Evolutionary conservation across 768 basidiomycete species (phyloP).

Genomic region (Polyporus arcularius): DNA sequence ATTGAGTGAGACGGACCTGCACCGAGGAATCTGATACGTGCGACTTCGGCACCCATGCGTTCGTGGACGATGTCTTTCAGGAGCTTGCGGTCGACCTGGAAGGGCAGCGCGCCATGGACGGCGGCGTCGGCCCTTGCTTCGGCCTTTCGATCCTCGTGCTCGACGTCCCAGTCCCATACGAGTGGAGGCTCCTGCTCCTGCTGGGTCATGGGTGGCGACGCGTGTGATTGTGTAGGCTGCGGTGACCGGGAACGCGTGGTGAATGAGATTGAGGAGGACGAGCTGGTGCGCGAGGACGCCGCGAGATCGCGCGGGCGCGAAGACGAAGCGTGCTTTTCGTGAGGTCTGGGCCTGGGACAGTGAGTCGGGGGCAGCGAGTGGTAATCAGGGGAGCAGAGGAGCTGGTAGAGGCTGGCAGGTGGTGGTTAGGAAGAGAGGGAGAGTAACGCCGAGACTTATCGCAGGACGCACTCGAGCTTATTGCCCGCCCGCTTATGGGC

Average conservation of each 20-base stretch:
- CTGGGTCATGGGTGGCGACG: background rate
- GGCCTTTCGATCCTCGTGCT: conserved; percentile 66
- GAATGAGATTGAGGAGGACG: background rate
- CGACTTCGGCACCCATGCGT: conserved; percentile 65
- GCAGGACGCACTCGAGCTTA: conserved; percentile 25
- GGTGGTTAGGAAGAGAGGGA: conserved; percentile 22
- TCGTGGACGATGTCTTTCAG: conserved; percentile 79
- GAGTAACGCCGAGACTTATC: conserved; percentile 25
- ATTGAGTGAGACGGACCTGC: conserved; percentile 52
- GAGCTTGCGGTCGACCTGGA: conserved; percentile 73
- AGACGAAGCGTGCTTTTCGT: background rate
- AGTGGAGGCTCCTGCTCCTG: conserved; percentile 28
- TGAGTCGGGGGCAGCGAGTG: conserved; percentile 2
- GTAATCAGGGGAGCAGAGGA: conserved; percentile 20
- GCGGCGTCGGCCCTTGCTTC: conserved; percentile 67
- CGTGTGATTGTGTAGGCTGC: background rate
- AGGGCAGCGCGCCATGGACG: conserved; percentile 62
- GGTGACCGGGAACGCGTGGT: background rate
- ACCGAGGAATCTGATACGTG: conserved; percentile 70
- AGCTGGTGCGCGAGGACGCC: conserved; percentile 1
- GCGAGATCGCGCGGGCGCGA: background rate
- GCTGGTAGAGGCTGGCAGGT: conserved; percentile 23
- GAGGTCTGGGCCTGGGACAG: background rate
- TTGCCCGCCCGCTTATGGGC: conserved; percentile 17
- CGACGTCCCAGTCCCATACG: conserved; percentile 71